A percentile compares a stretch with the other conserved stretches of the same genome.
Conservation (phyloP, 306 rosid species). For the Pyrus communis region DNA sequence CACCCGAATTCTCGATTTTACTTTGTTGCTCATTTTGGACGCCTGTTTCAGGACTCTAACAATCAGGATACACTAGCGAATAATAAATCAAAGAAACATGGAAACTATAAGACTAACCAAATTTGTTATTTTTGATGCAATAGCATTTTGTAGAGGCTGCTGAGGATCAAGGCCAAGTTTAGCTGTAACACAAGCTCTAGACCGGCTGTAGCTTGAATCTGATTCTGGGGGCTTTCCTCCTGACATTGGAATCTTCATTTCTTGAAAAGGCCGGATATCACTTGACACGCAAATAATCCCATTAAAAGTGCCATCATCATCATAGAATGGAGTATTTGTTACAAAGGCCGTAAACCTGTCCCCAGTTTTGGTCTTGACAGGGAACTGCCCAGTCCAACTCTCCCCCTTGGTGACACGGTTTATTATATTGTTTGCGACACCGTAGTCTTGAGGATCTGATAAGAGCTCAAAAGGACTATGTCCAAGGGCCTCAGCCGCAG, state of each 20-base stretch:
- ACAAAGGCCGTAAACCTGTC: slow-evolving; percentile 48
- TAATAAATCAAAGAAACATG: slow-evolving; percentile 24
- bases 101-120: slow-evolving; percentile 65
- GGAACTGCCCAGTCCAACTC: slow-evolving; percentile 89
- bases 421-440: slow-evolving; percentile 41
- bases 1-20: slow-evolving; percentile 60
- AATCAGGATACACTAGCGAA: slow-evolving; percentile 33
- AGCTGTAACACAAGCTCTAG: slow-evolving; percentile 38
- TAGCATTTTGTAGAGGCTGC: slow-evolving; percentile 73
- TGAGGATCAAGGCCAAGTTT: slow-evolving; percentile 88
- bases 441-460: slow-evolving; percentile 51
- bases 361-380: slow-evolving; percentile 67
- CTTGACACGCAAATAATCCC: slow-evolving; percentile 72
- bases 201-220: slow-evolving; percentile 30
- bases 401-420: slow-evolving; percentile 63
- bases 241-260: slow-evolving; percentile 32
- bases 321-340: slow-evolving; percentile 78
- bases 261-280: slow-evolving; percentile 65
- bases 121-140: slow-evolving; percentile 76
- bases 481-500: slow-evolving; percentile 78
- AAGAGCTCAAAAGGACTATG: slow-evolving; percentile 57
- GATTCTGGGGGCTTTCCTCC: slow-evolving; percentile 27
- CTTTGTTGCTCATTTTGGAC: slow-evolving; percentile 84
- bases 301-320: slow-evolving; percentile 59
- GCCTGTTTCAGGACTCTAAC: slow-evolving; percentile 57